Evolutionary conservation across 1,284 basidiomycete species (phyloP), one percentile per base, ranked within the genome.

Genomic region (Austroboletus novae-zelandiae): DNA sequence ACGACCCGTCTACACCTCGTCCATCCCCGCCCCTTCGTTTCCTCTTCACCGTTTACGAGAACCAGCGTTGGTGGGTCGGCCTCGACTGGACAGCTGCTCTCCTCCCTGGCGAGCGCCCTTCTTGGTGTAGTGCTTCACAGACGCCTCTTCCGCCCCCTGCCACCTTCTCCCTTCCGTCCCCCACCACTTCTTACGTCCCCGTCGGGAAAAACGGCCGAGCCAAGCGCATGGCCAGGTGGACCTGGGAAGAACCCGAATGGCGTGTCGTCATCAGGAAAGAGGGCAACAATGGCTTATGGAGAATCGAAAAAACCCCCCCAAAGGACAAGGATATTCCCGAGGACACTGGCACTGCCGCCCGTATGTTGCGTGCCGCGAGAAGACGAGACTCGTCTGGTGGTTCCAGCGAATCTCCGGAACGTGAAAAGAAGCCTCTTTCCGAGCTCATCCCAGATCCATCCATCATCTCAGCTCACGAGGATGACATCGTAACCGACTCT

Each of bases 1-100:
- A 57, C 7, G 55, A 56, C 44, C 45, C 41, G 5, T 55, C 56
- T 9, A 23, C 48, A 29, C 65, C 55, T 0, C 67, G 11, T 45
- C 59, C 46, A 42, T 70, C 55, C 46, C 69, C 41, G 47, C 64
- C 67, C 8, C 64, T 91, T 23, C 86, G 90, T 41, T 94, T 94
- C 72, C 75, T 89, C 37, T 94, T 94, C 65, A 91, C 88, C 34
- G 72, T 97, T 29, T 89, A 91, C 65, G 94, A 98, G 69, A 98
- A 97, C 68, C 94, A 98, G 72, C 81, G 94, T 5, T 98, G 94
- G 95, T 91, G 89, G 89, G 79, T 91, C 75, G 87, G 86, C 3
- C 76, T 91, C 37, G 89, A 98, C 71, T 98, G 92, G 91, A 96
- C 94, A 0, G 89, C 91, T 3, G 93, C 94, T 0, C 79, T 98